These are phyloP conservation scores for Porogramme epimiltina DNA, from an alignment of 1,284 basidiomycete genomes.

Conservation along the genomic window DNA sequence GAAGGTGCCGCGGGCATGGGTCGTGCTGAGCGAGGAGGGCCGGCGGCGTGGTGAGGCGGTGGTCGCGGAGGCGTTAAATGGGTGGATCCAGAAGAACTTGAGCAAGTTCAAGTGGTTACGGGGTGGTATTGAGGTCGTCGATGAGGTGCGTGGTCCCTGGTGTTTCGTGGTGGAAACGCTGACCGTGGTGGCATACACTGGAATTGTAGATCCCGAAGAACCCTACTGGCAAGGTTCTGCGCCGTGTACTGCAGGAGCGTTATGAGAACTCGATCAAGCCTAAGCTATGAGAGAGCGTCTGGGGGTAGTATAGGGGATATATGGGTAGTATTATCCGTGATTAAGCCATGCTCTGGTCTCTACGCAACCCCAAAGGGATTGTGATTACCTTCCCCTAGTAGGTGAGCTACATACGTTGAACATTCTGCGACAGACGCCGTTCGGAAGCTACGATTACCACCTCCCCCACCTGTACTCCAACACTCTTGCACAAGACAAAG, in stretches of 20 bases:
- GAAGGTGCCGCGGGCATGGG: conserved; percentile 72
- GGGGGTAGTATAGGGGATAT: too few species aligned
- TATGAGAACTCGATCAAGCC: conserved; percentile 40
- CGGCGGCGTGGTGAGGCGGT: conserved; percentile 44
- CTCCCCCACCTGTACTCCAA: too few species aligned
- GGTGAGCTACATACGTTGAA: too few species aligned
- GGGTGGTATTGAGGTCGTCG: conserved; percentile 67
- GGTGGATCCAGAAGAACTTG: conserved; percentile 60
- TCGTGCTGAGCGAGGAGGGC: conserved; percentile 62
- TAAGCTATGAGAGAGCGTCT: too few species aligned
- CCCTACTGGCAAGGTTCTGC: conserved; percentile 68
- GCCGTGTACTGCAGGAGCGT: conserved; percentile 57
- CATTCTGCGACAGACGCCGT: too few species aligned
- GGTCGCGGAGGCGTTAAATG: conserved; percentile 49
- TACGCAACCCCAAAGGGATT: too few species aligned
- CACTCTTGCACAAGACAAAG: too few species aligned
- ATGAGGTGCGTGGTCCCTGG: conserved; percentile 44
- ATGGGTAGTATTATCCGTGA: too few species aligned
- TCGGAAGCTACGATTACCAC: too few species aligned
- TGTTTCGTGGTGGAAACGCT: background rate
- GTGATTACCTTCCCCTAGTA: too few species aligned
- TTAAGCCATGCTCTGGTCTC: too few species aligned
- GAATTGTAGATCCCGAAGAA: conserved; percentile 62
- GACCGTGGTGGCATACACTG: background rate
- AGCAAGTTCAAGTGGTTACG: conserved; percentile 74